Evolutionary conservation across 2,329 filamentous ascomycete species (phyloP).

Genomic region (Botrytis fragariae): DNA sequence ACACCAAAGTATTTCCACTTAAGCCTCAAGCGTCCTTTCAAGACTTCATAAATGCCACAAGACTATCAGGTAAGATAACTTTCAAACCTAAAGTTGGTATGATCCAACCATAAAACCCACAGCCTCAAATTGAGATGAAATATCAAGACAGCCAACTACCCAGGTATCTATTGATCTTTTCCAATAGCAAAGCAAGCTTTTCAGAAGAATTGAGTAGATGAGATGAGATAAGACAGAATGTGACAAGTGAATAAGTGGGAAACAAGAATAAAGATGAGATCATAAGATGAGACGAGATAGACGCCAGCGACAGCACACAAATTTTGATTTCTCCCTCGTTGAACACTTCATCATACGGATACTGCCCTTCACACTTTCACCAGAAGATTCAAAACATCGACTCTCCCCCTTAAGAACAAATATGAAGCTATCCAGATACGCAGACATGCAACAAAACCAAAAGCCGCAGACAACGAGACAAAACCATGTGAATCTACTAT

Average conservation of each 20-base stretch:
- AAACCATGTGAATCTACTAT: background rate
- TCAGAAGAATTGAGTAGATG: background rate
- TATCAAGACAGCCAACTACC: background rate
- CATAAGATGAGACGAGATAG: background rate
- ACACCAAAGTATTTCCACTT: too few relatives aligned
- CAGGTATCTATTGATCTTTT: background rate
- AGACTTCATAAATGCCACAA: too few relatives aligned
- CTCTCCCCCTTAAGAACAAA: background rate
- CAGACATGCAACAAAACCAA: conserved; percentile 4
- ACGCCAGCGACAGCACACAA: background rate
- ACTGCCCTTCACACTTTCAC: fast-evolving
- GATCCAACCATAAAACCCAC: background rate
- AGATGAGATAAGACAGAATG: background rate
- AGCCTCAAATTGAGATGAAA: too few relatives aligned
- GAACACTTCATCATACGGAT: background rate
- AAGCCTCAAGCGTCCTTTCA: too few relatives aligned
- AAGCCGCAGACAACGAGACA: background rate
- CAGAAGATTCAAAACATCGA: background rate
- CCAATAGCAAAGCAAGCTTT: background rate
- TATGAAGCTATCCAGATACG: background rate
- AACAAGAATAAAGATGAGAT: background rate
- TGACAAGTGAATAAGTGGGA: background rate
- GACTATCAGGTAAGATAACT: too few relatives aligned
- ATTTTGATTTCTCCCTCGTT: too few relatives aligned
- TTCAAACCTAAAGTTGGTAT: too few relatives aligned